Evolutionary conservation across 805 yeast species (phyloP).

Genomic region (Pichia nakasei): DNA sequence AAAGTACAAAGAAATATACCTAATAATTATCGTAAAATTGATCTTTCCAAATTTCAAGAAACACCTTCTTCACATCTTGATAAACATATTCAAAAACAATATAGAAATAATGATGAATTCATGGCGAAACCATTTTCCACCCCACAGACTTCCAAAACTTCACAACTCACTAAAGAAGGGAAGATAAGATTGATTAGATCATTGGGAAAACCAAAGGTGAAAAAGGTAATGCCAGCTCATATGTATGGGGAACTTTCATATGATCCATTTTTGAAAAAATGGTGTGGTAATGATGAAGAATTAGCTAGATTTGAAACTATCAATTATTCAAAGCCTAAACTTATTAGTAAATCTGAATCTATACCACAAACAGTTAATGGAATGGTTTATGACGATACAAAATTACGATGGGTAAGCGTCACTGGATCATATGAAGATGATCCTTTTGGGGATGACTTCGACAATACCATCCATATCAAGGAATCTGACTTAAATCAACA

Average conservation of each 20-base stretch:
- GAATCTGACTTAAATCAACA: neutral
- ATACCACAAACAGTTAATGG: slow-evolving; percentile 36
- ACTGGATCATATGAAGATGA: slow-evolving; percentile 33
- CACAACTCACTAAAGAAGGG: slow-evolving; percentile 24
- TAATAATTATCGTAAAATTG: slow-evolving; percentile 11
- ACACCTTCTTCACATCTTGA: slow-evolving; percentile 11
- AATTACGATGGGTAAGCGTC: slow-evolving; percentile 50
- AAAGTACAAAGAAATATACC: slow-evolving; percentile 2
- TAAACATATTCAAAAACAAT: slow-evolving; percentile 4
- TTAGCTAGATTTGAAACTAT: slow-evolving; percentile 39
- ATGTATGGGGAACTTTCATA: slow-evolving; percentile 39
- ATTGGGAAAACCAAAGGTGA: slow-evolving; percentile 19
- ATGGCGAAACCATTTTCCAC: neutral
- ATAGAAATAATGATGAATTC: too few species aligned
- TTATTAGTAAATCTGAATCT: slow-evolving; percentile 1
- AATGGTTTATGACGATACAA: slow-evolving; percentile 53
- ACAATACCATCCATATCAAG: slow-evolving; percentile 16
- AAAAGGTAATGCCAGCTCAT: slow-evolving; percentile 24
- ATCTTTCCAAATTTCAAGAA: slow-evolving; percentile 22
- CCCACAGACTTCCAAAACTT: slow-evolving; percentile 6
- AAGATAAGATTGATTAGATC: slow-evolving; percentile 24
- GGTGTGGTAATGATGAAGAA: slow-evolving; percentile 64
- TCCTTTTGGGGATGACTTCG: slow-evolving; percentile 45
- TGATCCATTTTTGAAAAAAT: slow-evolving; percentile 40
- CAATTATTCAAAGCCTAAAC: slow-evolving; percentile 25